Conservation (phyloP, 306 rosid species). For the Inga laurina region DNA sequence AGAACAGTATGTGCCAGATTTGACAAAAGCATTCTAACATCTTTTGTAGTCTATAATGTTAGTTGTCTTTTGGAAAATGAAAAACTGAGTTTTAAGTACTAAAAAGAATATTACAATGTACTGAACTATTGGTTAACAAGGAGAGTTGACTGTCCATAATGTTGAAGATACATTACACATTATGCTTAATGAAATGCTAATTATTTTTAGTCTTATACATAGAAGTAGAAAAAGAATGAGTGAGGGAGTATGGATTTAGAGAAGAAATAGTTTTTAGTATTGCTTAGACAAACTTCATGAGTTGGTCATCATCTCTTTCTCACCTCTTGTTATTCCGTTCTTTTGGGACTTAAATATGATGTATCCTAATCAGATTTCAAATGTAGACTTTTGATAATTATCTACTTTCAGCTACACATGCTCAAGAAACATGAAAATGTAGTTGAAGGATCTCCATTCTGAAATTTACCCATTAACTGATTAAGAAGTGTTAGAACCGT, state of each 20-base stretch:
- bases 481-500: not conserved
- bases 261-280: not conserved
- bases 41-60: not conserved
- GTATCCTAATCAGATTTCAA: not conserved
- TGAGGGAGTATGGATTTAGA: not conserved
- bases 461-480: not conserved
- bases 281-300: slow-evolving; percentile 4
- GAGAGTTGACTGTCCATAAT: not conserved
- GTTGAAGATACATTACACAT: not conserved
- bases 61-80: slow-evolving; percentile 14
- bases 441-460: not conserved
- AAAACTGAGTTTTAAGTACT: not conserved
- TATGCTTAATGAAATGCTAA: not conserved
- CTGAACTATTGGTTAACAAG: not conserved
- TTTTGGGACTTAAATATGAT: not conserved
- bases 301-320: not conserved
- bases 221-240: not conserved
- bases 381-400: not conserved
- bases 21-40: not conserved
- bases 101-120: not conserved
- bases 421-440: not conserved
- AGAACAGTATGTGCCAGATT: slow-evolving; percentile 26
- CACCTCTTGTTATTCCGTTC: not conserved
- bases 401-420: not conserved
- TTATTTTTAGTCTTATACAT: not conserved